A percentile compares a stretch with the other conserved stretches of the same genome.
These are phyloP conservation scores for Huiozyma sinensis DNA, from an alignment of 805 yeast genomes.

Conservation along the genomic window DNA sequence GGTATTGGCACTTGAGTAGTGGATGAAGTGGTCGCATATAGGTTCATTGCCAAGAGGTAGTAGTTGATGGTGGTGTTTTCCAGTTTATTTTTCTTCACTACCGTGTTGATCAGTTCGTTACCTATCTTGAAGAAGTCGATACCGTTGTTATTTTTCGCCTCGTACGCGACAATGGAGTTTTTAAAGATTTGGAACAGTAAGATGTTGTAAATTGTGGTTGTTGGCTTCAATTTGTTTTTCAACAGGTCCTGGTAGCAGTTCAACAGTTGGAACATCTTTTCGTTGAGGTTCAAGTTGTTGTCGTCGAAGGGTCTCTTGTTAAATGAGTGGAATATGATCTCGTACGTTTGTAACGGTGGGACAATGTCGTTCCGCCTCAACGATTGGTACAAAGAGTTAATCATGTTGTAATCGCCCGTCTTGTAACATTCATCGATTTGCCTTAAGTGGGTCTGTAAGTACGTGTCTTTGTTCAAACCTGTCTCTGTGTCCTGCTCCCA, in stretches of 20 bases:
- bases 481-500: slow-evolving; percentile 27
- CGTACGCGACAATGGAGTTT: slow-evolving; percentile 36
- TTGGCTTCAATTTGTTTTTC: slow-evolving; percentile 44
- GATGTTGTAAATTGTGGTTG: slow-evolving; percentile 41
- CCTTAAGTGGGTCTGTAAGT: slow-evolving; percentile 21
- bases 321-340: slow-evolving; percentile 45
- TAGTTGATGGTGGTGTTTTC: slow-evolving; percentile 36
- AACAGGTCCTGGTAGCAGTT: slow-evolving; percentile 62
- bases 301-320: slow-evolving; percentile 39
- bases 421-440: slow-evolving; percentile 24
- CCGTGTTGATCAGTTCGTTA: slow-evolving; percentile 36
- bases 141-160: slow-evolving; percentile 31
- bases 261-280: slow-evolving; percentile 48
- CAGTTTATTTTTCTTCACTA: slow-evolving; percentile 33
- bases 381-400: slow-evolving; percentile 32
- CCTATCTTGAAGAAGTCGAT: slow-evolving; percentile 41
- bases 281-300: slow-evolving; percentile 45
- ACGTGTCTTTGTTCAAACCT: slow-evolving; percentile 23
- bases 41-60: slow-evolving; percentile 35
- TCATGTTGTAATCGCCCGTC: slow-evolving; percentile 24
- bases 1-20: slow-evolving; percentile 1
- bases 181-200: slow-evolving; percentile 41
- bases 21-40: slow-evolving; percentile 21
- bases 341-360: slow-evolving; percentile 44
- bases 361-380: slow-evolving; percentile 33